These are phyloP conservation scores for Capsaspora owczarzaki DNA, from an alignment of 78 protist genomes.

Conservation along the genomic window DNA sequence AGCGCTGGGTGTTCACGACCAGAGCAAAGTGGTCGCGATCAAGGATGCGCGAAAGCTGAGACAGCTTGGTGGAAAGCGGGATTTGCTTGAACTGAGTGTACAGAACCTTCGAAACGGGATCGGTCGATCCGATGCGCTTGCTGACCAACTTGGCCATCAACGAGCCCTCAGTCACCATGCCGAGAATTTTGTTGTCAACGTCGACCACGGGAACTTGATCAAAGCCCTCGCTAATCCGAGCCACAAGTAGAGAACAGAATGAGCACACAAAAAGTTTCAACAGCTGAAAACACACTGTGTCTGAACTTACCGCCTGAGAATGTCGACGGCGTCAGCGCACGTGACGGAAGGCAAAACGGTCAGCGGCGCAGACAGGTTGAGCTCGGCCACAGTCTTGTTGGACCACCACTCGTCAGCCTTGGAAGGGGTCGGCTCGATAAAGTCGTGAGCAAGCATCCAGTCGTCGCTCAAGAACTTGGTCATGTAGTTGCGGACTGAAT, in stretches of 20 bases:
- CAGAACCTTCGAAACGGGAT: background rate
- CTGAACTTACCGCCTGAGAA: background rate
- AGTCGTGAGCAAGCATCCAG: slow-evolving; percentile 75
- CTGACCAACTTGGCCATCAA: slow-evolving; percentile 6
- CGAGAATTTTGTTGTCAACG: background rate
- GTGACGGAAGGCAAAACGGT: slow-evolving; percentile 7
- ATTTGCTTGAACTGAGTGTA: slow-evolving; percentile 21
- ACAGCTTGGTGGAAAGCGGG: slow-evolving; percentile 2
- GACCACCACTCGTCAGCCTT: background rate
- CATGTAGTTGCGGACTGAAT: slow-evolving; percentile 86
- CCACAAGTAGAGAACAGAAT: background rate
- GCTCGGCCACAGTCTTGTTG: background rate
- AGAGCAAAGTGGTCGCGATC: slow-evolving; percentile 23
- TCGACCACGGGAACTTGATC: slow-evolving; percentile 37
- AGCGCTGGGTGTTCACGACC: slow-evolving; percentile 18
- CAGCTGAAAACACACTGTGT: background rate
- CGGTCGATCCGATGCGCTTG: background rate
- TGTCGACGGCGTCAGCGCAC: slow-evolving; percentile 15
- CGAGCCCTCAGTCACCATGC: slow-evolving; percentile 26
- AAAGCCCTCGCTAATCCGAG: slow-evolving; percentile 17
- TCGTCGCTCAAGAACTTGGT: slow-evolving; percentile 77
- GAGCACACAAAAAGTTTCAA: background rate
- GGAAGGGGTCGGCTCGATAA: slow-evolving; percentile 20
- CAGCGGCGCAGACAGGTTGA: slow-evolving; percentile 12
- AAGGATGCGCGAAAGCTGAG: slow-evolving; percentile 14